A percentile compares a stretch with the other conserved stretches of the same genome.
Evolutionary conservation across 768 basidiomycete species (phyloP).

Genomic region (Serendipita vermifera): DNA sequence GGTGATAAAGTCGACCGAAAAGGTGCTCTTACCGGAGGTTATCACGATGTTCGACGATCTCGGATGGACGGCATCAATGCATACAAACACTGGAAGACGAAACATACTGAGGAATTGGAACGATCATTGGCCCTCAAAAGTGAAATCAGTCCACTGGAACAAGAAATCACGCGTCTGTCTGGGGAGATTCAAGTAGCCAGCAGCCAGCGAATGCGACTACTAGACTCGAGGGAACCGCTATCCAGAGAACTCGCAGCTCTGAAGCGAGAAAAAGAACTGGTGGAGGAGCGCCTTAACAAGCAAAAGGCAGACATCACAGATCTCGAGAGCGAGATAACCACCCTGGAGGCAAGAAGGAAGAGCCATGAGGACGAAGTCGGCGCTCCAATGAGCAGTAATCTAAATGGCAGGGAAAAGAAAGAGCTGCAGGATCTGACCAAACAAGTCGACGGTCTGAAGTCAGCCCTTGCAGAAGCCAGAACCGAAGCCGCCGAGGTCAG

Average conservation of each 20-base stretch:
- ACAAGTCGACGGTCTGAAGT: conserved; percentile 64
- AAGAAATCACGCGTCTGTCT: conserved; percentile 64
- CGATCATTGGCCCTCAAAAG: conserved; percentile 62
- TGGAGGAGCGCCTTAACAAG: conserved; percentile 44
- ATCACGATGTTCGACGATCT: conserved; percentile 81
- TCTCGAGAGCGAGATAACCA: conserved; percentile 54
- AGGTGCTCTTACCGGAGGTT: conserved; percentile 91
- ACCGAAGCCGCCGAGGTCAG: background rate
- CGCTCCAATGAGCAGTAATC: conserved; percentile 58
- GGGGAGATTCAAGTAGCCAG: conserved; percentile 60
- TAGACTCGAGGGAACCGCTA: conserved; percentile 54
- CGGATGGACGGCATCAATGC: conserved; percentile 77
- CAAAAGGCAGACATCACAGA: conserved; percentile 59
- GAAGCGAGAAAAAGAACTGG: conserved; percentile 55
- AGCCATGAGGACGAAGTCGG: conserved; percentile 57
- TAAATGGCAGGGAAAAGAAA: conserved; percentile 59
- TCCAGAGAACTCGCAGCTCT: conserved; percentile 47
- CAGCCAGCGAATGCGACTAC: conserved; percentile 56
- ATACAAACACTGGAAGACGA: conserved; percentile 61
- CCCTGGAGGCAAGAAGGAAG: conserved; percentile 46
- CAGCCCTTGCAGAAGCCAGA: conserved; percentile 41
- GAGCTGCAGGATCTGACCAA: conserved; percentile 53
- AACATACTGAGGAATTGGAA: conserved; percentile 50
- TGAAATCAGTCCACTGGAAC: conserved; percentile 59
- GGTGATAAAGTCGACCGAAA: conserved; percentile 97